These are phyloP conservation scores for Cercospora janseana DNA, from an alignment of 2,329 filamentous ascomycete genomes.

Conservation along the genomic window DNA sequence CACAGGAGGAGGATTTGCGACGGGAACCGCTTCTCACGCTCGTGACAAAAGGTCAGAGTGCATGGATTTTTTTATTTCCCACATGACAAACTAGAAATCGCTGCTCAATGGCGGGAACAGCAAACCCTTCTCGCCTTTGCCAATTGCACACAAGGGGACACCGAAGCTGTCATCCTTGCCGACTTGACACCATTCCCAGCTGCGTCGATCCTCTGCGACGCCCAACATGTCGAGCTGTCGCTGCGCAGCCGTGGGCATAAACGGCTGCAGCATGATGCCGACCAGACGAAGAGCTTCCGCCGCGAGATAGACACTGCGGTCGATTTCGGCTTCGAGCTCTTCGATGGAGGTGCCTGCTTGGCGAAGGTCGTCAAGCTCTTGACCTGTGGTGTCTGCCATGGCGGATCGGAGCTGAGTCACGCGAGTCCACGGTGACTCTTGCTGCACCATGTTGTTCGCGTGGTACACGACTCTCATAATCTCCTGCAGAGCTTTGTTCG, in stretches of 20 bases:
- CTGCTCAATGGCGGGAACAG: constrained; percentile 52
- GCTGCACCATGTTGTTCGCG: constrained; percentile 66
- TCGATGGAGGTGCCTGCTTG: constrained; percentile 27
- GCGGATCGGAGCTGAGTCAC: constrained; percentile 38
- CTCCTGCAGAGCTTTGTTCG: constrained; percentile 62
- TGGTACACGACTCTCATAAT: constrained; percentile 63
- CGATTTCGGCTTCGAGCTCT: constrained; percentile 44
- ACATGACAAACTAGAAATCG: constrained; percentile 29
- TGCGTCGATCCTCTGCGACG: constrained; percentile 62
- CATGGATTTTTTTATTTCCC: neutral
- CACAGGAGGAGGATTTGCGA: no score
- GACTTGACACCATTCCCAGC: constrained; percentile 60
- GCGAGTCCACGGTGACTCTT: constrained; percentile 66
- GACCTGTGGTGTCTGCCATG: constrained; percentile 33
- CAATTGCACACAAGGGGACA: constrained; percentile 41
- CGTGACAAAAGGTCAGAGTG: no score
- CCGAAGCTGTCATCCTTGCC: constrained; percentile 72
- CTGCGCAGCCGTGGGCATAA: constrained; percentile 77
- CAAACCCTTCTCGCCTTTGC: constrained; percentile 46
- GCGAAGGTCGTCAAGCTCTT: constrained; percentile 29
- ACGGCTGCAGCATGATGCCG: constrained; percentile 84
- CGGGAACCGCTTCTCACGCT: no score
- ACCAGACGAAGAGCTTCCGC: constrained; percentile 75
- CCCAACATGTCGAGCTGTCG: constrained; percentile 74
- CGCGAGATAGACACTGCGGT: constrained; percentile 65